Evolutionary conservation across 2,329 filamentous ascomycete genomes (phyloP).

Genomic region (Hortaea sp.): DNA sequence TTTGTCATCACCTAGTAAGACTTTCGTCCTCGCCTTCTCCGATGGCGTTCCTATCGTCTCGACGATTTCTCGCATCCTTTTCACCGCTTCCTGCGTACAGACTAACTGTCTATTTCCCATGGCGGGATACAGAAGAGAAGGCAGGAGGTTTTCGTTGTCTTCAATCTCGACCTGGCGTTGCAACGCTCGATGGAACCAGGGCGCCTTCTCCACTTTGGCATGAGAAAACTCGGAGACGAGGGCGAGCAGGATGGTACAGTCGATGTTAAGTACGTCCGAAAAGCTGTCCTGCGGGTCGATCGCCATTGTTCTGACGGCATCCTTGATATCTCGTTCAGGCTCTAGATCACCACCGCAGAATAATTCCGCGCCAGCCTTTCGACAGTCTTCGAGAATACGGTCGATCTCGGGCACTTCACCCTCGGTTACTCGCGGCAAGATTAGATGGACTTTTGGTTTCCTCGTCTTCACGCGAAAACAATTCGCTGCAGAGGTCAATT

Average conservation of each 20-base stretch:
- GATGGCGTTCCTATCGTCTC: constrained; percentile 51
- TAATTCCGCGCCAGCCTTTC: constrained; percentile 36
- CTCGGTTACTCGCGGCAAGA: constrained; percentile 49
- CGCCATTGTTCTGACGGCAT: constrained; percentile 24
- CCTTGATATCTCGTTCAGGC: constrained; percentile 10
- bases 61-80: constrained; percentile 58
- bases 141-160: constrained; percentile 48
- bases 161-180: constrained; percentile 57
- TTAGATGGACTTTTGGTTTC: constrained; percentile 49
- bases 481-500: constrained; percentile 48
- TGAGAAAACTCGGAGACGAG: constrained; percentile 67
- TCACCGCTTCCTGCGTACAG: constrained; percentile 56
- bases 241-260: constrained; percentile 62
- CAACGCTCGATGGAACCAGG: constrained; percentile 51
- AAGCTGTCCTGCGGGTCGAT: constrained; percentile 30
- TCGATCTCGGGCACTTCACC: constrained; percentile 46
- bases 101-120: constrained; percentile 48
- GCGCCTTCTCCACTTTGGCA: constrained; percentile 34
- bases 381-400: constrained; percentile 45
- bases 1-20: constrained; percentile 46
- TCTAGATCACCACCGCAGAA: constrained; percentile 17
- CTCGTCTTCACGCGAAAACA: constrained; percentile 49
- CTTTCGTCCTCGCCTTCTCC: constrained; percentile 48
- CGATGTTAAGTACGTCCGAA: constrained; percentile 45
- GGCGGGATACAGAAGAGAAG: constrained; percentile 52